Conservation (phyloP, 768 basidiomycete genomes). For the Termitomyces sp. region DNA sequence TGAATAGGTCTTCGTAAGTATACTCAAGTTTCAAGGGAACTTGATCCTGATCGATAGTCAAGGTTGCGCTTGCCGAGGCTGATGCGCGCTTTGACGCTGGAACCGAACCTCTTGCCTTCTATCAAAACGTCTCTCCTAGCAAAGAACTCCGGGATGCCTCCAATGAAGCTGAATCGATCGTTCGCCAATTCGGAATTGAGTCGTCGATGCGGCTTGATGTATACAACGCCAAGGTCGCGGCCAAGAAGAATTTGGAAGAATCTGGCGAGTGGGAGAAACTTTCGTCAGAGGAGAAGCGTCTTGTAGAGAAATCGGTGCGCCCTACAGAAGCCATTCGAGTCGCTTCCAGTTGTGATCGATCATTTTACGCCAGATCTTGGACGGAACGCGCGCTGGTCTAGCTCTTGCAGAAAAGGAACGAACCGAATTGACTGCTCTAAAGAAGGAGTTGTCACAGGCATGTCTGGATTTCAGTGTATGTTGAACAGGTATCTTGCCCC, state of each 20-base stretch:
- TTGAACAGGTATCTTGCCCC: slow-evolving; percentile 3
- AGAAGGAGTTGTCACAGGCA: slow-evolving; percentile 72
- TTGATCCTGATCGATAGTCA: slow-evolving; percentile 1
- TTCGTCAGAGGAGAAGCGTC: slow-evolving; percentile 59
- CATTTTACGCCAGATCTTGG: slow-evolving; percentile 41
- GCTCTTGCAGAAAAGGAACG: slow-evolving; percentile 62
- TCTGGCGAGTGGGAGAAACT: slow-evolving; percentile 59
- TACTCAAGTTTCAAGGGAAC: neutral
- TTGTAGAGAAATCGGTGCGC: slow-evolving; percentile 73
- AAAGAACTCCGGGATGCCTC: slow-evolving; percentile 81
- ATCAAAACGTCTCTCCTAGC: slow-evolving; percentile 73
- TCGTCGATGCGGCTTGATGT: slow-evolving; percentile 79
- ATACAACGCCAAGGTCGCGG: slow-evolving; percentile 64
- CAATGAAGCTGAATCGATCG: slow-evolving; percentile 63
- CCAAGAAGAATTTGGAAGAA: slow-evolving; percentile 61
- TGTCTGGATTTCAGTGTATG: slow-evolving; percentile 77
- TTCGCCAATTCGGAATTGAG: slow-evolving; percentile 71
- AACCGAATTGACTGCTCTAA: slow-evolving; percentile 47
- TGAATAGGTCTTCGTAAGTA: slow-evolving; percentile 67
- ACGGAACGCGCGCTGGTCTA: slow-evolving; percentile 76
- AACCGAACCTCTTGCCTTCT: slow-evolving; percentile 65
- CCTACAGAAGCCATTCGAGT: neutral
- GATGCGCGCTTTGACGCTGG: slow-evolving; percentile 48
- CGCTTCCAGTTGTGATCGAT: neutral
- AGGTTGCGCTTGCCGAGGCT: slow-evolving; percentile 56